Evolutionary conservation across 2,329 filamentous ascomycete genomes (phyloP).

Genomic region (Xylariaceae sp.): DNA sequence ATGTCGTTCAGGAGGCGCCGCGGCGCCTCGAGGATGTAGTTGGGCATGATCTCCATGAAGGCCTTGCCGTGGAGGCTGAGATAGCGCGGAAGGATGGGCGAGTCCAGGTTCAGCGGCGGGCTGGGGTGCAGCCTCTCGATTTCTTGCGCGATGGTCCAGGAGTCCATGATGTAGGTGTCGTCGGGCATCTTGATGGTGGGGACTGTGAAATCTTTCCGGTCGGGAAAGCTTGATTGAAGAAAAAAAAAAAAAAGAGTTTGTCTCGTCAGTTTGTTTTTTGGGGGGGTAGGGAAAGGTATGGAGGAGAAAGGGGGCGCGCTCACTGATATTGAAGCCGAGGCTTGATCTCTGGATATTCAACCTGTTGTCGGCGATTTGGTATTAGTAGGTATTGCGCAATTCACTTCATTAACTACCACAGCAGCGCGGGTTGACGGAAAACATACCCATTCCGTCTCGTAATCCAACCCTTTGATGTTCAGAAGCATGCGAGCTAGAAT

Average conservation of each 20-base stretch:
- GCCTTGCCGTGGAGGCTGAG: slow-evolving; percentile 35
- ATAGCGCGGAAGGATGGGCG: slow-evolving; percentile 43
- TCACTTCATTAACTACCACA: background rate
- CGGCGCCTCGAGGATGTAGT: slow-evolving; percentile 46
- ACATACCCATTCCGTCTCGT: slow-evolving; percentile 58
- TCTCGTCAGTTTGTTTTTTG: background rate
- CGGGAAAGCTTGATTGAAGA: slow-evolving; percentile 36
- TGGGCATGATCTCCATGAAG: slow-evolving; percentile 32
- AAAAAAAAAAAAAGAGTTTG: background rate
- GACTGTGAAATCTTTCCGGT: slow-evolving; percentile 26
- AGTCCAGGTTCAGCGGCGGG: slow-evolving; percentile 53
- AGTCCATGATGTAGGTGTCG: slow-evolving; percentile 59
- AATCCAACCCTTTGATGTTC: slow-evolving; percentile 63
- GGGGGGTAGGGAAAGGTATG: background rate
- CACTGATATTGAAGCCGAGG: slow-evolving; percentile 51
- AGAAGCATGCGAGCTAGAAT: slow-evolving; percentile 54
- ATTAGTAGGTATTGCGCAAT: background rate
- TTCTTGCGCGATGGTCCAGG: slow-evolving; percentile 49
- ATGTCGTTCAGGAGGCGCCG: slow-evolving; percentile 44
- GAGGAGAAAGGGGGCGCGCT: slow-evolving; percentile 18
- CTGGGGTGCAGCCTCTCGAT: slow-evolving; percentile 55
- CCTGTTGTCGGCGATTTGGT: slow-evolving; percentile 24
- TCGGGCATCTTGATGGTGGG: slow-evolving; percentile 38
- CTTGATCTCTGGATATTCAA: slow-evolving; percentile 62
- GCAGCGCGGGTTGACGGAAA: background rate